Base-by-base conservation (phyloP, 2,329 filamentous ascomycete genomes). In the Hawksworthiomyces lignivorus region DNA sequence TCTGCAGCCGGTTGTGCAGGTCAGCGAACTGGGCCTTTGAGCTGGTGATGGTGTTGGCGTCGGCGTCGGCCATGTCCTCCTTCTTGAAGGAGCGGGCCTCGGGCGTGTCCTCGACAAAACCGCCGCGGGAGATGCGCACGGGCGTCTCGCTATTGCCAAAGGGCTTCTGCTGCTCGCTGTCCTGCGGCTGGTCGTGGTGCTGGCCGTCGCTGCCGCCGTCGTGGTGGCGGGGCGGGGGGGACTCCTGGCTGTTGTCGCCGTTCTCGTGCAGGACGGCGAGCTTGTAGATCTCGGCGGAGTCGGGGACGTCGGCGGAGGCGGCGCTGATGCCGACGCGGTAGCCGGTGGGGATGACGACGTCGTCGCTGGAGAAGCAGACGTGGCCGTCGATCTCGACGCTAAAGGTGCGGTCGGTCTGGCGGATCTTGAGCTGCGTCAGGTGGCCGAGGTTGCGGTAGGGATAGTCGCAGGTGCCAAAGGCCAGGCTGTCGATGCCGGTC, bases 281-380 rank as follows among this genome's bases (percentile, higher is more conserved):
- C 60, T 90, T 94, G 70, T 89, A 92, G 51, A 95, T 63, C 63
- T 98, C 92, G 56, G 96, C 94, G 5, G 87, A 94, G 64, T 98
- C 92, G 1, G 92, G 88, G 54, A 80, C 89, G 52, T 97, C 90
- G 22, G 87, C 85, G 4, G 87, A 90, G 14, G 87, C 85, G 31
- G 90, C 92, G 11, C 84, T 87, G 52, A 98, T 68, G 54, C 92
- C 92, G 51, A 95, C 86, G 59, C 77, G 75, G 67, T 97, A 94
- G 51, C 86, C 86, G 2, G 73, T 54, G 4, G 90, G 92, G 19
- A 98, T 73, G 47, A 69, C 71, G 55, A 97, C 73, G 69, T 87
- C 84, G 61, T 81, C 68, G 39, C 80, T 90, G 57, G 87, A 77
- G 65, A 98, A 96, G 69, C 92, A 98, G 30, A 77, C 67, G 40